Conservation (phyloP, 495 filamentous ascomycete genomes). For the Entonaema liquescens region DNA sequence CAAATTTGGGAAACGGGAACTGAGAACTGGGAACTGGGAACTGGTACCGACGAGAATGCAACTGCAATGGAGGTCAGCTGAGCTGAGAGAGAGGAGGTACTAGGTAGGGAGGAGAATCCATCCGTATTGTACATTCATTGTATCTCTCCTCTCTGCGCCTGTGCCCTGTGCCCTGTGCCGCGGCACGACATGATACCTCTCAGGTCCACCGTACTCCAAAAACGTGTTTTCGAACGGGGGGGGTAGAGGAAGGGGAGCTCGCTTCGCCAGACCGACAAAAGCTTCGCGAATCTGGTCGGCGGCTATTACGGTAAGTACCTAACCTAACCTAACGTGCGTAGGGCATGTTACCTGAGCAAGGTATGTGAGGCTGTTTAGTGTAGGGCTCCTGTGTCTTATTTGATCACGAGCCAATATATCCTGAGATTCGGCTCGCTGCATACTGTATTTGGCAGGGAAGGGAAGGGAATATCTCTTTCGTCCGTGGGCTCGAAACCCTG, state of each 20-base stretch:
- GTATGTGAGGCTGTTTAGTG: conserved; percentile 11
- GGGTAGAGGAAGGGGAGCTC: too few species aligned
- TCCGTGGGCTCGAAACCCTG: conserved; percentile 18
- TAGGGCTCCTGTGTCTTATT: background rate
- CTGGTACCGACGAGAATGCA: conserved; percentile 37
- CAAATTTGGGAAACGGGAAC: conserved; percentile 25
- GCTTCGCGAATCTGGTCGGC: background rate
- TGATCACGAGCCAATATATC: conserved; percentile 34
- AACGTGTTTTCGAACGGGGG: too few species aligned
- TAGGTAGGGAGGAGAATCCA: background rate
- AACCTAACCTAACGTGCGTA: too few species aligned
- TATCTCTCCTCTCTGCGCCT: conserved; percentile 7
- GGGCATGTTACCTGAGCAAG: background rate
- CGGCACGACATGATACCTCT: conserved; percentile 4
- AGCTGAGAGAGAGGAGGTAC: conserved; percentile 30
- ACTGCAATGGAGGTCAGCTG: conserved; percentile 27
- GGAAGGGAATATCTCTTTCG: too few species aligned
- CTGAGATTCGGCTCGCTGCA: conserved; percentile 8
- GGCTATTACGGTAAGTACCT: too few species aligned
- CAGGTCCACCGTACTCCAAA: too few species aligned
- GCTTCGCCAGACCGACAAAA: background rate
- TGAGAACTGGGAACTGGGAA: too few species aligned
- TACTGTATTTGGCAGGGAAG: conserved; percentile 16
- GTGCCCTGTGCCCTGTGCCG: conserved; percentile 28
- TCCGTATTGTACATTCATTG: too few species aligned